Conservation (phyloP, 495 filamentous ascomycete species). For the Schizothecium vesticola region DNA sequence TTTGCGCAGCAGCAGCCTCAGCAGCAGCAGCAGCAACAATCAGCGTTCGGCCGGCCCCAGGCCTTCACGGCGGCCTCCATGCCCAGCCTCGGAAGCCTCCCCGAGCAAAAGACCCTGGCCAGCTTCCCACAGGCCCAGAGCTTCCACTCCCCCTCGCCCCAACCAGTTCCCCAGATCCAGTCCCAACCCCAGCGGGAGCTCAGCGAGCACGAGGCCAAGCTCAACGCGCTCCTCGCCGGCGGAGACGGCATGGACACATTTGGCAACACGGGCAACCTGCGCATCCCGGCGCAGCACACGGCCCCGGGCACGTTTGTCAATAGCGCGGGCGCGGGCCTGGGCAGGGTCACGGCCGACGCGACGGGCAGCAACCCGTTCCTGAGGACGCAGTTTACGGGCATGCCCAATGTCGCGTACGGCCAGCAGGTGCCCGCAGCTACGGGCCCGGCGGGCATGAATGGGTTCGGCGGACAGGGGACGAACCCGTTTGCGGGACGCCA, state of each 20-base stretch:
- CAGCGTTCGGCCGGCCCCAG: slow-evolving; percentile 36
- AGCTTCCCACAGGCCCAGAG: slow-evolving; percentile 28
- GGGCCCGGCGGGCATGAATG: slow-evolving; percentile 59
- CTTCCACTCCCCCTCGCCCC: slow-evolving; percentile 24
- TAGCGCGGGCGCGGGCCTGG: slow-evolving; percentile 73
- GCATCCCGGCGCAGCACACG: slow-evolving; percentile 95
- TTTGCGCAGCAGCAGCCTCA: slow-evolving; percentile 56
- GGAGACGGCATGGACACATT: slow-evolving; percentile 97
- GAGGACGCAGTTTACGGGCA: slow-evolving; percentile 69
- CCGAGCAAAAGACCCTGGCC: slow-evolving; percentile 63
- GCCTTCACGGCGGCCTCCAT: slow-evolving; percentile 48
- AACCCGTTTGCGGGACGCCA: slow-evolving; percentile 75
- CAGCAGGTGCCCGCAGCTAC: slow-evolving; percentile 71
- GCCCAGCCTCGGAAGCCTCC: slow-evolving; percentile 61
- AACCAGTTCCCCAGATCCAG: slow-evolving; percentile 22
- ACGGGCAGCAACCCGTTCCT: slow-evolving; percentile 94
- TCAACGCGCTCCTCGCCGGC: slow-evolving; percentile 81
- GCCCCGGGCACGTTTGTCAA: slow-evolving; percentile 97
- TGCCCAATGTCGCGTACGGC: slow-evolving; percentile 57
- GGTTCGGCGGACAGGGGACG: slow-evolving; percentile 47
- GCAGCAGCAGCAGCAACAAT: slow-evolving; percentile 20
- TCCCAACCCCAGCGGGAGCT: slow-evolving; percentile 47
- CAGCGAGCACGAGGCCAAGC: slow-evolving; percentile 74
- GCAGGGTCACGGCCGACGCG: slow-evolving; percentile 60
- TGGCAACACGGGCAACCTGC: slow-evolving; percentile 88